Base-by-base conservation (phyloP, 2,329 filamentous ascomycete species). In the Paracoccidioides brasiliensis region DNA sequence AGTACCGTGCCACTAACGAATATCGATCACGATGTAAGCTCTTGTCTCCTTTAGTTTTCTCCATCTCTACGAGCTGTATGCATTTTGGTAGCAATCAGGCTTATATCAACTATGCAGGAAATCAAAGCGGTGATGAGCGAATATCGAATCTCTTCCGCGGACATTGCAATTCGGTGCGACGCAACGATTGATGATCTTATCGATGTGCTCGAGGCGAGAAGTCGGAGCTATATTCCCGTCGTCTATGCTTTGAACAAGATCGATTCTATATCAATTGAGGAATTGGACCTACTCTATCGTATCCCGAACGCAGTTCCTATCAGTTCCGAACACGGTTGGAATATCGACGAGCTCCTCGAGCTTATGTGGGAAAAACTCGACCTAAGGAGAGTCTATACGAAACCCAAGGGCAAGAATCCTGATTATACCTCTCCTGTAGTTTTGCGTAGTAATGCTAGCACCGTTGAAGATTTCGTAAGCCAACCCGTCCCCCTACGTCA, bases 201-300 rank as follows among this genome's bases (percentile, higher is more conserved):
- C 67, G 93, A 98, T 72, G 76, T 98, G 22, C 80, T 98, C 48
- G 93, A 98, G 72, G 91, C 91, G 49, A 95, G 88, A 78, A 89
- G 86, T 69, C 82, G 93, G 72, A 90, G 88, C 69, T 98, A 98
- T 70, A 97, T 98, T 62, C 93, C 93, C n/a, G 93, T 97, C 61
- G 88, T 98, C 55, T 98, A 98, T 74, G 93, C 94, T 44, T 80
- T 98, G 65, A 98, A 98, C 81, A 98, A 98, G 78, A 98, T 98
- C 64, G 93, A 98, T 73, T 83, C 90, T 55, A 97, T 98, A 70
- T 91, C 88, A 53, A 97, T 98, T 64, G 91, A 98, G 73, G 93
- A 98, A 73, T 79, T 98, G 59, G 93, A 98, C 72, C 76, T 98
- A 58, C 79, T 98, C 33, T 97, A 98, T 74, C 85, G 91, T 44